phyloP scores from a whole-genome alignment of 768 basidiomycete species.

The Xerocomellus intermedius region DNA sequence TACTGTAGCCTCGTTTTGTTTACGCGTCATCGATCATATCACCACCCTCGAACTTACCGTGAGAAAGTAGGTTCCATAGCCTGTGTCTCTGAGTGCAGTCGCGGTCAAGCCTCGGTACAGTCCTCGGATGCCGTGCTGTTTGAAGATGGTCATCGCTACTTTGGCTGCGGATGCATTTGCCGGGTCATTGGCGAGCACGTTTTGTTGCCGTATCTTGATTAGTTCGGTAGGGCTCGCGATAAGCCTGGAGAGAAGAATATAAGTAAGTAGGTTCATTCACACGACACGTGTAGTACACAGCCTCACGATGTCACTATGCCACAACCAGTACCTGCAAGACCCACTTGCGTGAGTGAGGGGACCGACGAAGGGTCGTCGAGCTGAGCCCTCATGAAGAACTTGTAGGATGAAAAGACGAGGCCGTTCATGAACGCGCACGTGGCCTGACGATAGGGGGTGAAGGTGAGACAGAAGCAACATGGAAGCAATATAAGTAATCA shows the following conservation, averaged over 20 bases:
- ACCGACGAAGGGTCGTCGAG: conserved; percentile 42
- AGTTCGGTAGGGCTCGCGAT: conserved; percentile 84
- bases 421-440: conserved; percentile 80
- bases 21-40: conserved; percentile 2
- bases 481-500: too few species aligned
- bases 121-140: conserved; percentile 55
- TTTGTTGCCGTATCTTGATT: conserved; percentile 84
- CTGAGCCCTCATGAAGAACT: conserved; percentile 71
- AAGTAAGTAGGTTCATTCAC: not conserved
- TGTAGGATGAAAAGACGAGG: conserved; percentile 82
- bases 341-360: conserved; percentile 71
- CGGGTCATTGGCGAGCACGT: conserved; percentile 35
- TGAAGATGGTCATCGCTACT: conserved; percentile 57
- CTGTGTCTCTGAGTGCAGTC: conserved; percentile 75
- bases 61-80: conserved; percentile 85
- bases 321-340: conserved; percentile 75
- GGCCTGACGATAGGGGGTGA: conserved; percentile 39
- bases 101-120: conserved; percentile 75
- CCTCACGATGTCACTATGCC: conserved; percentile 78
- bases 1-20: conserved; percentile 42
- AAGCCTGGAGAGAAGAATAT: conserved; percentile 40
- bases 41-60: conserved; percentile 44
- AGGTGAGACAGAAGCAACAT: not conserved
- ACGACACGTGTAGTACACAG: conserved; percentile 2
- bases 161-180: conserved; percentile 46